A percentile compares a stretch with the other conserved stretches of the same genome.
phyloP scores from a whole-genome alignment of 2,329 filamentous ascomycete species.

The Cytospora piceicola region DNA sequence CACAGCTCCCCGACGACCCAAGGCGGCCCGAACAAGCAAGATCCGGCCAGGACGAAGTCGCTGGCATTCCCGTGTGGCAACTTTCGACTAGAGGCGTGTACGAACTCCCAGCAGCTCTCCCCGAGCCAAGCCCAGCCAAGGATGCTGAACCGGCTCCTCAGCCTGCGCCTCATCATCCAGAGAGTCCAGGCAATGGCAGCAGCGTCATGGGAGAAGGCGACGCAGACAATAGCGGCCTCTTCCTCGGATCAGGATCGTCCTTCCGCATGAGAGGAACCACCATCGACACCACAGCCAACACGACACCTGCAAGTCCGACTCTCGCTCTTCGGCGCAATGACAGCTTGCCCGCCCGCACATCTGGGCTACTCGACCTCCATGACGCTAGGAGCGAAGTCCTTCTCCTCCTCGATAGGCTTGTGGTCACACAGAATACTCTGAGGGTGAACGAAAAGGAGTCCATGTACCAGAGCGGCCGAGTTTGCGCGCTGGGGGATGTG shows the following conservation, averaged over 20 bases:
- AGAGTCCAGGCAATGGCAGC: background rate
- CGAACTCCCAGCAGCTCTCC: background rate
- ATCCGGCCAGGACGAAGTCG: background rate
- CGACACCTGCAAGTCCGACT: background rate
- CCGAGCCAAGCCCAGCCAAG: background rate
- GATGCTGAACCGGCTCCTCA: background rate
- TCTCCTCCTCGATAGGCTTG: background rate
- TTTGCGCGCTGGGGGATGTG: background rate
- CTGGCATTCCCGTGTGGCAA: background rate
- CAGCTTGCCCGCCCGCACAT: background rate
- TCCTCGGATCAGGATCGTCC: background rate
- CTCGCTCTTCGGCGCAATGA: background rate
- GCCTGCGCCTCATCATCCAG: background rate
- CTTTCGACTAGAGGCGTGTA: background rate
- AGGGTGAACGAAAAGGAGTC: background rate
- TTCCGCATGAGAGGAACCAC: background rate
- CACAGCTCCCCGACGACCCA: background rate
- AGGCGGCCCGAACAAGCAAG: background rate
- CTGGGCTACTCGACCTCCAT: background rate
- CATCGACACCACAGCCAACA: background rate
- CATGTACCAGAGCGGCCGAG: background rate
- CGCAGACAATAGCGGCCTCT: background rate
- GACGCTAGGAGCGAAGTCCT: background rate
- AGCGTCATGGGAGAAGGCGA: background rate
- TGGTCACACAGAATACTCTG: background rate